Evolutionary conservation across 73 alveolate species (phyloP).

Genomic region (Effrenium voratum): DNA sequence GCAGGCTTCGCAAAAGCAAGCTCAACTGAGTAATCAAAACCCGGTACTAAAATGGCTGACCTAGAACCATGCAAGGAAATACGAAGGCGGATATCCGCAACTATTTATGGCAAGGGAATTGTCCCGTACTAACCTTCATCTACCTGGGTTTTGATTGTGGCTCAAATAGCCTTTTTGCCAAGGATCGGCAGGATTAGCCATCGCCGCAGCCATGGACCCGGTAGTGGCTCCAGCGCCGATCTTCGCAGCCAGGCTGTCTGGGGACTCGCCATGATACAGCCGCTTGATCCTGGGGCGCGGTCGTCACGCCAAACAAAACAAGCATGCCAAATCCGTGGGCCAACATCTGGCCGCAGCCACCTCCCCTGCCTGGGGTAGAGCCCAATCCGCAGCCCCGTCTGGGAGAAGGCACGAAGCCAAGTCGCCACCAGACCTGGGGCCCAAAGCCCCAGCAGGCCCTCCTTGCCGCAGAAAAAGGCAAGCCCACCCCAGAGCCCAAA

Average conservation of each 20-base stretch:
- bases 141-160: neutral
- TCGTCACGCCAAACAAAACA: too few species aligned
- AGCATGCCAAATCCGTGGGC: neutral
- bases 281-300: slow-evolving; percentile 11
- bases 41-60: too few species aligned
- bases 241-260: neutral
- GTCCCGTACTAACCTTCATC: too few species aligned
- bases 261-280: neutral
- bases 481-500: too few species aligned
- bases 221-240: slow-evolving; percentile 53
- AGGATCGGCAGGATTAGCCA: slow-evolving; percentile 61
- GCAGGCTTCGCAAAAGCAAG: too few species aligned
- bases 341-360: neutral
- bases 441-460: slow-evolving; percentile 52
- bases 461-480: too few species aligned
- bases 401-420: slow-evolving; percentile 74
- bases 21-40: too few species aligned
- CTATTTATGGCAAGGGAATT: too few species aligned
- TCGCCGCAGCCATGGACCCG: slow-evolving; percentile 46
- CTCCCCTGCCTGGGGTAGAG: slow-evolving; percentile 54
- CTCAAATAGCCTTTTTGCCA: neutral
- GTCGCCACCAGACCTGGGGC: slow-evolving; percentile 65
- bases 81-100: too few species aligned
- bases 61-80: too few species aligned
- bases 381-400: slow-evolving; percentile 82